Percentiles rank a stretch among this genome's conserved stretches.
Conservation (phyloP, 192 early-diverging fungal species). For the Dissophora globulifera region DNA sequence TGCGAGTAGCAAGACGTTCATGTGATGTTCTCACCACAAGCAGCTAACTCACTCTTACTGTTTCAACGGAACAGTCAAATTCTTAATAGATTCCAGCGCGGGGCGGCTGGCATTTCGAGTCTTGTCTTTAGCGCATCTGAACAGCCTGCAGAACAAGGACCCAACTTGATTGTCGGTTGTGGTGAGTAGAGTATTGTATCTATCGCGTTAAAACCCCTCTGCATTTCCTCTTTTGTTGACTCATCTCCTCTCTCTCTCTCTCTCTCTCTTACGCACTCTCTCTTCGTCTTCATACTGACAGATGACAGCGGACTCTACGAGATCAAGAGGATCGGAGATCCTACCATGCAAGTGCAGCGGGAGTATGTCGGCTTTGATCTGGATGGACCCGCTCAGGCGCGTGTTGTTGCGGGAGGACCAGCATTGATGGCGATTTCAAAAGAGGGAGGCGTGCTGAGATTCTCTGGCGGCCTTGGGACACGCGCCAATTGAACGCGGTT, state of each 20-base stretch:
- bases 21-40: too few relatives aligned
- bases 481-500: not conserved
- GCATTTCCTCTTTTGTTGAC: too few relatives aligned
- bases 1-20: too few relatives aligned
- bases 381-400: constrained; percentile 33
- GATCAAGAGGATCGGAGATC: constrained; percentile 1
- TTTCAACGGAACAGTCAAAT: constrained; percentile 20
- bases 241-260: not conserved
- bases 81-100: constrained; percentile 36
- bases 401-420: constrained; percentile 30
- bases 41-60: too few relatives aligned
- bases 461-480: constrained; percentile 15
- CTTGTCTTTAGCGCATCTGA: constrained; percentile 9
- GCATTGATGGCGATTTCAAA: constrained; percentile 23
- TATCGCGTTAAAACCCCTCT: not conserved
- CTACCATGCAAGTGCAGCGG: constrained; percentile 12
- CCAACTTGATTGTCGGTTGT: constrained; percentile 29
- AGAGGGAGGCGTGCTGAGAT: constrained; percentile 42
- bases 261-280: not conserved
- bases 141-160: constrained; percentile 1
- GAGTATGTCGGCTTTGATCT: constrained; percentile 50
- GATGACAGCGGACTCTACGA: constrained; percentile 50
- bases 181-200: too few relatives aligned
- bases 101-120: constrained; percentile 41
- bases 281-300: not conserved